Evolutionary conservation across 2,329 filamentous ascomycete genomes (phyloP).

Genomic region (Atkinsonella texensis): DNA sequence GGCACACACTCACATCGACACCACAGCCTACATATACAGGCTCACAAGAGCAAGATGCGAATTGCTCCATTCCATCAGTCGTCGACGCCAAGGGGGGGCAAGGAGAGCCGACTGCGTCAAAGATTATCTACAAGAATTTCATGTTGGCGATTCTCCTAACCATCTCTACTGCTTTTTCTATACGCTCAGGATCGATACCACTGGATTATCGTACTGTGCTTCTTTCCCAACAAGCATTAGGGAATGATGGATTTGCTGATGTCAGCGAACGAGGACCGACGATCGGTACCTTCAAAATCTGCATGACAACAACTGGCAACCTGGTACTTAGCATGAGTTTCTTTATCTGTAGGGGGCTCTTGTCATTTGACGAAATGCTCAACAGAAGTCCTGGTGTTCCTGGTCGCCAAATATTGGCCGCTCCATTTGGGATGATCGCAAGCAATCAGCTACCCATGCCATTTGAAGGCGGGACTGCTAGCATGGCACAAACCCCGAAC

Average conservation of each 20-base stretch:
- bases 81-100: slow-evolving; percentile 11
- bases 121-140: slow-evolving; percentile 41
- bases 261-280: slow-evolving; percentile 15
- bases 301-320: slow-evolving; percentile 43
- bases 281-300: slow-evolving; percentile 39
- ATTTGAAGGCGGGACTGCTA: slow-evolving; percentile 19
- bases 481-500: slow-evolving; percentile 38
- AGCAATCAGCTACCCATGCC: slow-evolving; percentile 13
- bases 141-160: slow-evolving; percentile 39
- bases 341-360: slow-evolving; percentile 33
- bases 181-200: slow-evolving; percentile 34
- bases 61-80: slow-evolving; percentile 16
- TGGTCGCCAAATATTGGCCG: slow-evolving; percentile 37
- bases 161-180: slow-evolving; percentile 38
- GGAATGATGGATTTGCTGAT: slow-evolving; percentile 10
- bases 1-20: slow-evolving; percentile 10
- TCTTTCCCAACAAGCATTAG: slow-evolving; percentile 21
- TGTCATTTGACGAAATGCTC: slow-evolving; percentile 32
- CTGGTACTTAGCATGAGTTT: slow-evolving; percentile 39
- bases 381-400: slow-evolving; percentile 27
- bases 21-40: slow-evolving; percentile 3
- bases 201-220: slow-evolving; percentile 42
- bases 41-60: slow-evolving; percentile 16
- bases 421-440: slow-evolving; percentile 37
- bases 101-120: slow-evolving; percentile 17